Evolutionary conservation across 768 basidiomycete species (phyloP).

Genomic region (Russula ochroleuca): DNA sequence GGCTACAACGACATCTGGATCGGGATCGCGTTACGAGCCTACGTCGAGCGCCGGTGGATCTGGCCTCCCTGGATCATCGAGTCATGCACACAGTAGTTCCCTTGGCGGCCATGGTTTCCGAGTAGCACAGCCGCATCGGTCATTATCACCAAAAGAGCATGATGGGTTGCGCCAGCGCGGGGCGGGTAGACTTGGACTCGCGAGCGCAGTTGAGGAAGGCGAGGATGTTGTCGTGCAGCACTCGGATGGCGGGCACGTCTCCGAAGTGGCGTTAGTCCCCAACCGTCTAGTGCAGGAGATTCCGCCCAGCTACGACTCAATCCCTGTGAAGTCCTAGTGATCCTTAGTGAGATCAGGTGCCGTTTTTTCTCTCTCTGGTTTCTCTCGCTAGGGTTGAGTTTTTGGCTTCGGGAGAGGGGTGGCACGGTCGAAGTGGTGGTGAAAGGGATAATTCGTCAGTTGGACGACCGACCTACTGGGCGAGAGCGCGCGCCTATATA

Average conservation of each 20-base stretch:
- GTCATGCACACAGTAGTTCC: not conserved
- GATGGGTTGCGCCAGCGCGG: conserved; percentile 30
- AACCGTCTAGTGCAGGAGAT: conserved; percentile 29
- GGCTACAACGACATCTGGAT: conserved; percentile 28
- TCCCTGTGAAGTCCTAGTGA: not conserved
- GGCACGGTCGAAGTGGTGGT: no score
- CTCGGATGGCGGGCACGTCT: conserved; percentile 31
- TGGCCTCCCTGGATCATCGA: no score
- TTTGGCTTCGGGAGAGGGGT: no score
- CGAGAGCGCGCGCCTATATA: not conserved
- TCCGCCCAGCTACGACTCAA: conserved; percentile 13
- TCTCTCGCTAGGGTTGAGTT: not conserved
- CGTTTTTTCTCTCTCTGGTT: not conserved
- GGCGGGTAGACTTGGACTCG: conserved; percentile 27
- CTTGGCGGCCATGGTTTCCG: conserved; percentile 2
- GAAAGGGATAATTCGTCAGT: not conserved
- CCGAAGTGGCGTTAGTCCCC: conserved; percentile 10
- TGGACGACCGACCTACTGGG: not conserved
- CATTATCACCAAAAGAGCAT: conserved; percentile 31
- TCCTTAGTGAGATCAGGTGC: not conserved
- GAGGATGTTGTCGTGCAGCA: conserved; percentile 32
- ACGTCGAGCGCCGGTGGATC: conserved; percentile 11
- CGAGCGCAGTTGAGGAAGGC: conserved; percentile 26
- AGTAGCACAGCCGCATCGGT: conserved; percentile 18
- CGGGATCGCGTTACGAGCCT: conserved; percentile 26